Percentiles rank a stretch among this genome's conserved stretches.
Evolutionary conservation across 2,329 filamentous ascomycete species (phyloP).

Genomic region (Aspergillus spinulosporus): DNA sequence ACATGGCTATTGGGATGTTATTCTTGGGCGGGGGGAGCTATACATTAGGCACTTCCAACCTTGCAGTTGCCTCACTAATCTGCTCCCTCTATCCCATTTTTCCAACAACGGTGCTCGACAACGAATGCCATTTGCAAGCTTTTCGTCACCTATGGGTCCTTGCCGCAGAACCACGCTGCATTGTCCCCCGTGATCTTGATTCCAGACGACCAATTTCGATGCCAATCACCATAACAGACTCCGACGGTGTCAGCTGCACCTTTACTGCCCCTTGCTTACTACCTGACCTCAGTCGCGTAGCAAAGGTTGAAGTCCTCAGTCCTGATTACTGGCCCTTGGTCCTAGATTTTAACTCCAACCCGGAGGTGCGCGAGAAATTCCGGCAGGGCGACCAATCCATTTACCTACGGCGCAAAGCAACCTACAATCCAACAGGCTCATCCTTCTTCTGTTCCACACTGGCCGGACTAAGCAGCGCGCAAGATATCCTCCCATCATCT

Average conservation of each 20-base stretch:
- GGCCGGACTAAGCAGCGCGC: conserved; percentile 66
- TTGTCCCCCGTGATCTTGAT: conserved; percentile 83
- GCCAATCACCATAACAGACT: conserved; percentile 66
- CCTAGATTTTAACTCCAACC: conserved; percentile 68
- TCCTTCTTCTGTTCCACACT: conserved; percentile 73
- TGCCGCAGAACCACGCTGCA: conserved; percentile 82
- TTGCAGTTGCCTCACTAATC: conserved; percentile 81
- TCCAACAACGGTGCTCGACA: conserved; percentile 85
- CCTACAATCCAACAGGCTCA: conserved; percentile 60
- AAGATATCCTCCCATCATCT: conserved; percentile 43
- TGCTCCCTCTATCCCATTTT: conserved; percentile 94
- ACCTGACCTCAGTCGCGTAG: conserved; percentile 44
- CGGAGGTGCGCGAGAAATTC: conserved; percentile 65
- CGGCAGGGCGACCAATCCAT: conserved; percentile 66
- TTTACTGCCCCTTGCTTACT: conserved; percentile 59
- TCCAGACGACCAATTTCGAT: conserved; percentile 77
- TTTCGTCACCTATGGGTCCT: conserved; percentile 98
- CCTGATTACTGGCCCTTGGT: conserved; percentile 78
- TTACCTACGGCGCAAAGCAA: conserved; percentile 69
- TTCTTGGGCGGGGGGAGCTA: conserved; percentile 92
- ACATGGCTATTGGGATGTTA: conserved; percentile 85
- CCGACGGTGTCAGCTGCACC: conserved; percentile 35
- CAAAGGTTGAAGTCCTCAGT: conserved; percentile 40
- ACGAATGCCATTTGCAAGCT: conserved; percentile 90
- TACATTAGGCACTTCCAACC: conserved; percentile 84